Evolutionary conservation across 257 asterid genomes (phyloP).

Genomic region (Primulina huaijiensis): DNA sequence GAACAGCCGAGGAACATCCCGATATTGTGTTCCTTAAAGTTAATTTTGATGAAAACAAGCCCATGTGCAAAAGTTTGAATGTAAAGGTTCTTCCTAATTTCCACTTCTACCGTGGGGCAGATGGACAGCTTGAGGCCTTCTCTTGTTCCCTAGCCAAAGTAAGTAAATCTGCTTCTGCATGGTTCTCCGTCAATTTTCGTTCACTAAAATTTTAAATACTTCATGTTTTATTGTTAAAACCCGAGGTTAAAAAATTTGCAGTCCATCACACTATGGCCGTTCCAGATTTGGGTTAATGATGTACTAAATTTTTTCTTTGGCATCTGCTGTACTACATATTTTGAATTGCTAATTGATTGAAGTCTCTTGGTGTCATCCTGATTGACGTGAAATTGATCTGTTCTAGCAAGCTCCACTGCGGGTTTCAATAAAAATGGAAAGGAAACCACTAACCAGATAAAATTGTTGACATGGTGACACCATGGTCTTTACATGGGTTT

Average conservation of each 20-base stretch:
- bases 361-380: background rate
- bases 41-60: constrained; percentile 83
- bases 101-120: constrained; percentile 96
- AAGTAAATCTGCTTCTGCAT: constrained; percentile 24
- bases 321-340: background rate
- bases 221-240: background rate
- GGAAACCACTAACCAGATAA: background rate
- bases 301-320: background rate
- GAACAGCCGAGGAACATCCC: constrained; percentile 63
- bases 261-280: background rate
- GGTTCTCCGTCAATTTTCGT: background rate
- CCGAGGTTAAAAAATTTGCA: background rate
- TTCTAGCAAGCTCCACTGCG: background rate
- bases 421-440: background rate
- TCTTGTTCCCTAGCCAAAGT: constrained; percentile 95
- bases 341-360: background rate
- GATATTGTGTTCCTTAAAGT: constrained; percentile 82
- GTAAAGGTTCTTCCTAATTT: constrained; percentile 92
- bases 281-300: background rate
- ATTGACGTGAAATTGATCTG: background rate
- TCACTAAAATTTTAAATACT: background rate
- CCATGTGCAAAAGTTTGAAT: constrained; percentile 86
- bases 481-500: background rate
- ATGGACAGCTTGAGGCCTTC: constrained; percentile 85
- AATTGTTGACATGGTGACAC: background rate